A percentile compares a stretch with the other conserved stretches of the same genome.
Conservation (phyloP, 2,329 filamentous ascomycete genomes). For the Phialophora expanda region DNA sequence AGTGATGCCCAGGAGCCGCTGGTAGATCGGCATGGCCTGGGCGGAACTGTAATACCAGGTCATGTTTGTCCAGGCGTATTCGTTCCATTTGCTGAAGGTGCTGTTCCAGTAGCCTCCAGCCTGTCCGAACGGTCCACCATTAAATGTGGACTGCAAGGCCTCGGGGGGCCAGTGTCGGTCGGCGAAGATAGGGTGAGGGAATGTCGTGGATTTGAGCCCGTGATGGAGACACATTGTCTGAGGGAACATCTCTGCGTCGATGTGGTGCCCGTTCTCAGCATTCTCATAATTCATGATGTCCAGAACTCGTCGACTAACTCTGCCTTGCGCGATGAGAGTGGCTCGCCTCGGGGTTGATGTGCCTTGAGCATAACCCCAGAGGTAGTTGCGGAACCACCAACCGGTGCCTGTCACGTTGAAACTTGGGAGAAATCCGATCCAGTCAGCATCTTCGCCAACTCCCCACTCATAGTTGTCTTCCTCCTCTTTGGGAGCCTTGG, state of each 20-base stretch:
- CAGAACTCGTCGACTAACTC: conserved; percentile 72
- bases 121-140: conserved; percentile 43
- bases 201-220: conserved; percentile 77
- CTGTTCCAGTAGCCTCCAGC: conserved; percentile 44
- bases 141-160: conserved; percentile 43
- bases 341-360: conserved; percentile 70
- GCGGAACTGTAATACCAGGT: conserved; percentile 46
- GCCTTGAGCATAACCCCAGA: conserved; percentile 50
- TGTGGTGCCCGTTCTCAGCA: conserved; percentile 69
- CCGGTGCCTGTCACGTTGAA: conserved; percentile 75
- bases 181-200: conserved; percentile 79
- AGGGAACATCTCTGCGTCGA: conserved; percentile 80
- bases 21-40: conserved; percentile 44
- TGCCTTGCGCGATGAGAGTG: conserved; percentile 78
- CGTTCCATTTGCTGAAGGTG: conserved; percentile 45
- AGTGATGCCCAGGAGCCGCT: conserved; percentile 42
- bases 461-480: conserved; percentile 77
- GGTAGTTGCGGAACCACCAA: conserved; percentile 59
- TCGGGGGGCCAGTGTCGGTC: conserved; percentile 68
- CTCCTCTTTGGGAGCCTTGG: conserved; percentile 62
- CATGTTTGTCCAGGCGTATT: conserved; percentile 44
- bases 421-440: conserved; percentile 77
- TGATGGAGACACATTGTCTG: conserved; percentile 75
- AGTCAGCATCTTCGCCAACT: conserved; percentile 74
- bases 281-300: conserved; percentile 80